Conservation (phyloP, 495 filamentous ascomycete species). For the Gamarada debralockiae region DNA sequence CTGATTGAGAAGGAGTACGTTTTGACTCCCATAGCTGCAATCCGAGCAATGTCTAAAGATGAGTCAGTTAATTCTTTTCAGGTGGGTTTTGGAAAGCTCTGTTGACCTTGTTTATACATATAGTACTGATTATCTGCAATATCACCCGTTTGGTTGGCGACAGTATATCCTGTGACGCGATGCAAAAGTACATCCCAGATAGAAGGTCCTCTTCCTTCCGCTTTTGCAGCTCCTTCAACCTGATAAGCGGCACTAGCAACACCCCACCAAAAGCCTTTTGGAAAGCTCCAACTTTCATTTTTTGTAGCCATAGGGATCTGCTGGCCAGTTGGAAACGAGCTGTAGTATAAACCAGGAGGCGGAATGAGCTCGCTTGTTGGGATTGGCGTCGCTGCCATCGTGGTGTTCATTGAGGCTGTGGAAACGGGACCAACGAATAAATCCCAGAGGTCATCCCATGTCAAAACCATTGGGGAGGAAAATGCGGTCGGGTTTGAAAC, state of each 20-base stretch:
- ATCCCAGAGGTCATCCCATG: slow-evolving; percentile 17
- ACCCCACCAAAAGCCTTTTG: slow-evolving; percentile 23
- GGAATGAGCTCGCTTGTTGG: slow-evolving; percentile 20
- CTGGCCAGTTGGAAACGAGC: slow-evolving; percentile 16
- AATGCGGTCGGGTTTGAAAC: slow-evolving; percentile 15
- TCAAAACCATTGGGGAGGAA: slow-evolving; percentile 1
- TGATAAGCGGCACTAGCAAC: slow-evolving; percentile 33
- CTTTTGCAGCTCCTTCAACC: slow-evolving; percentile 31
- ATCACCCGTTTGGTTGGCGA: slow-evolving; percentile 38
- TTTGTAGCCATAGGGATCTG: slow-evolving; percentile 13
- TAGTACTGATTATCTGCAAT: slow-evolving; percentile 40
- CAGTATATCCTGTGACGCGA: slow-evolving; percentile 22
- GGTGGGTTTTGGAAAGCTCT: too few relatives aligned
- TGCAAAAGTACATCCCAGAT: slow-evolving; percentile 24
- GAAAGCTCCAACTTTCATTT: slow-evolving; percentile 25
- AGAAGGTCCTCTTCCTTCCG: slow-evolving; percentile 22
- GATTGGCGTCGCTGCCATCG: slow-evolving; percentile 17
- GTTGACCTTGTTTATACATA: slow-evolving; percentile 39
- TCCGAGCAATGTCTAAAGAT: slow-evolving; percentile 34
- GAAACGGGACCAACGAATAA: slow-evolving; percentile 20
- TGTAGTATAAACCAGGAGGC: slow-evolving; percentile 16
- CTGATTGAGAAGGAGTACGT: slow-evolving; percentile 38
- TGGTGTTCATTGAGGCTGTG: slow-evolving; percentile 18
- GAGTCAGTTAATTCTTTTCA: neutral
- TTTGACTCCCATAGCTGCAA: slow-evolving; percentile 33